Percentiles rank a stretch among this genome's conserved stretches.
These are phyloP conservation scores for Penicillium roqueforti DNA, from an alignment of 495 filamentous ascomycete genomes.

Conservation along the genomic window DNA sequence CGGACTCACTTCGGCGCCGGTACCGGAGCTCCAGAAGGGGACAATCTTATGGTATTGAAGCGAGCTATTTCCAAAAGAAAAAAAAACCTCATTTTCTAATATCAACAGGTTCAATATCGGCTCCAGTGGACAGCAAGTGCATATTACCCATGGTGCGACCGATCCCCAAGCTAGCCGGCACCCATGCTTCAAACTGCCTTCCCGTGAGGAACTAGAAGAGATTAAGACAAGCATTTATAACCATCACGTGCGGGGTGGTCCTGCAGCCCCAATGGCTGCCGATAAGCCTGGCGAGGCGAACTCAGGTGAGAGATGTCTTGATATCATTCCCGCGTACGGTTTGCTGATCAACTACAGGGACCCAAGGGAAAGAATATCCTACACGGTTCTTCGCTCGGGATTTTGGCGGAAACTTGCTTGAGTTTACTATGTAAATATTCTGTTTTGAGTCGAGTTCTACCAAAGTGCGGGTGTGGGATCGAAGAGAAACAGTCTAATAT, in stretches of 20 bases:
- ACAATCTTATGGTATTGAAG: constrained; percentile 45
- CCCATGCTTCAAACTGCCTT: constrained; percentile 53
- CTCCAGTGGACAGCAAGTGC: constrained; percentile 55
- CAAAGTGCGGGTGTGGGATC: background rate
- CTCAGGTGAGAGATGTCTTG: constrained; percentile 40
- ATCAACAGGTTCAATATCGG: constrained; percentile 52
- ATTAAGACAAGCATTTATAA: constrained; percentile 50
- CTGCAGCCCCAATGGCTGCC: constrained; percentile 47
- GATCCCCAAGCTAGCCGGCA: constrained; percentile 46
- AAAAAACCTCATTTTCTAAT: background rate
- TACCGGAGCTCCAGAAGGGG: constrained; percentile 48
- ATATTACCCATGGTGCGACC: constrained; percentile 50
- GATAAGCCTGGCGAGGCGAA: constrained; percentile 52
- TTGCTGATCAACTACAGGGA: constrained; percentile 30
- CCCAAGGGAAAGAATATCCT: constrained; percentile 54
- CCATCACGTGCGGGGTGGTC: constrained; percentile 47
- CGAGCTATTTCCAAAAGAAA: background rate
- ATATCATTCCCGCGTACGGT: background rate
- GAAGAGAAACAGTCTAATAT: background rate
- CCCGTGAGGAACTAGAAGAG: constrained; percentile 39
- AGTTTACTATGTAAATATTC: constrained; percentile 50
- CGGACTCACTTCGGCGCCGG: constrained; percentile 44
- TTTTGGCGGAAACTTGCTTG: constrained; percentile 58
- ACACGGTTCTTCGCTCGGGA: constrained; percentile 60
- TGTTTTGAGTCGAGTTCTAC: background rate